A percentile compares a stretch with the other conserved stretches of the same genome.
These are phyloP conservation scores for Apiospora koreana DNA, from an alignment of 2,329 filamentous ascomycete genomes.

Conservation along the genomic window DNA sequence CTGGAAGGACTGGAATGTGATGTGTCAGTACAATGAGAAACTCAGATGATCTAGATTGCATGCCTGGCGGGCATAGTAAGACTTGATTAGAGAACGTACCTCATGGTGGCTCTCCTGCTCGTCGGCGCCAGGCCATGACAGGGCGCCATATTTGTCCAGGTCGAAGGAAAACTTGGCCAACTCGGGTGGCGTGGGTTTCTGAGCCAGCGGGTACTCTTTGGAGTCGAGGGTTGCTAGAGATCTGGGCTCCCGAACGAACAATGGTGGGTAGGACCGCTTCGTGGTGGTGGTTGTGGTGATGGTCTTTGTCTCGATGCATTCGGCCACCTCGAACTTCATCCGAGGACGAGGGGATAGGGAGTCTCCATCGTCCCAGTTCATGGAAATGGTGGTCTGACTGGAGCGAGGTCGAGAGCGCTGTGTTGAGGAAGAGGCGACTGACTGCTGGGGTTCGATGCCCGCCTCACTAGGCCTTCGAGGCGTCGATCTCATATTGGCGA, in stretches of 20 bases:
- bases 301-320: conserved; percentile 68
- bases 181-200: conserved; percentile 77
- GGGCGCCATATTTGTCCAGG: conserved; percentile 59
- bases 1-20: conserved; percentile 23
- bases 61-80: neutral
- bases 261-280: conserved; percentile 79
- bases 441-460: neutral
- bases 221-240: conserved; percentile 74
- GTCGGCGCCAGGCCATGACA: conserved; percentile 30
- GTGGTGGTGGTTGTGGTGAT: conserved; percentile 93
- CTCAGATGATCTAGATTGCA: neutral
- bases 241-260: conserved; percentile 74
- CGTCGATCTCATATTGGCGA: conserved; percentile 4
- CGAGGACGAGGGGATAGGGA: conserved; percentile 39
- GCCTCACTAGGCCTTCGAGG: conserved; percentile 6
- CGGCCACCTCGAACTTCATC: conserved; percentile 59
- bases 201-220: conserved; percentile 87
- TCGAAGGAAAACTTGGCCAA: conserved; percentile 78
- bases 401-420: conserved; percentile 36
- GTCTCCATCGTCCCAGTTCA: conserved; percentile 47
- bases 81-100: conserved; percentile 20
- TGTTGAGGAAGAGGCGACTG: conserved; percentile 18
- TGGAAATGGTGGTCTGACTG: conserved; percentile 44
- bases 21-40: conserved; percentile 11
- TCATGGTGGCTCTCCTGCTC: conserved; percentile 21